Base-by-base conservation (phyloP, 768 basidiomycete species). In the Serpula lacrymans region DNA sequence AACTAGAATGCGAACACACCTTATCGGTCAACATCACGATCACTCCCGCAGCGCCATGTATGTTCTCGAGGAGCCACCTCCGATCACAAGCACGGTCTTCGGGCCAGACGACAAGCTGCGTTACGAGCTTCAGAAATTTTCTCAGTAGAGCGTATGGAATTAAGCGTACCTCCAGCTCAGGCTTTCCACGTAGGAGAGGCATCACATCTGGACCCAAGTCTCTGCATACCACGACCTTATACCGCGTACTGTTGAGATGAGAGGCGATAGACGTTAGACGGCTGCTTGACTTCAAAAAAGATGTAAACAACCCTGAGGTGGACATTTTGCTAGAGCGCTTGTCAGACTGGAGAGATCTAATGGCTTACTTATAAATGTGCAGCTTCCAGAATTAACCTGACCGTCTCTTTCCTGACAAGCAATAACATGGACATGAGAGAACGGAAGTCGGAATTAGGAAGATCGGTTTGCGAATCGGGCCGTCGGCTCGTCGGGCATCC, bases 21-120 rank as follows among this genome's bases (percentile, higher is more conserved):
- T 82, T 83, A 38, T 94, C 91, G 0, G 77, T 67, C 2, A 89
- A 53, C 69, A 84, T 80, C 17, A 86, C 69, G 11, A 83, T 59
- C 1, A 78, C 53, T 4, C 84, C 93, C 7, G 61, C 52, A 3
- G 84, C 80, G 4, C 83, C 88, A n/a, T 62, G 59, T 5, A 81
- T 67, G 46, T 91, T 84, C 39, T 84, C 69, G 16, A 91, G 62
- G 3, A 94, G 61, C 91, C 90, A 95, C 16, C 70, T 50, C 12
- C 80, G 69, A 27, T 78, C 74, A 42, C 78, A 84, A 2, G 64
- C 53, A 5, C 68, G 50, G 50, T 88, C 77, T 45, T 84, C 61
- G 1, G 67, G 63, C 75, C 77, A 78, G 4, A 61, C 32, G 5
- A 77, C 62, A 24, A 80, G 54, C 67, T 83, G 40, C 23, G 21